A percentile compares a stretch with the other conserved stretches of the same genome.
These are phyloP conservation scores for Rusavskia elegans DNA, from an alignment of 495 filamentous ascomycete genomes.

Conservation along the genomic window DNA sequence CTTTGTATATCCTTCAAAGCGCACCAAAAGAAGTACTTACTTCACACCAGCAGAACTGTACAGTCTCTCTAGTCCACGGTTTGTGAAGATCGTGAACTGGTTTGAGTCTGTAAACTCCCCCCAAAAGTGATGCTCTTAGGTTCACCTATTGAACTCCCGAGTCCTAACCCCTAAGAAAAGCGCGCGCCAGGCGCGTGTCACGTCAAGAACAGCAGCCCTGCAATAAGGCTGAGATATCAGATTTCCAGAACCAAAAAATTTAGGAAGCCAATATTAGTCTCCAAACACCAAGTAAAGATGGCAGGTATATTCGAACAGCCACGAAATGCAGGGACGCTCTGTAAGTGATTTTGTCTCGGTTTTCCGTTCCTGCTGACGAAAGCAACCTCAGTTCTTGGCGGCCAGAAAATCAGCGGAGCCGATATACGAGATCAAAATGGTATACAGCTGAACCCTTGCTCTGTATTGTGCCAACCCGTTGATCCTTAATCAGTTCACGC, in stretches of 20 bases:
- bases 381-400: conserved; percentile 9
- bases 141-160: too few species aligned
- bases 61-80: too few species aligned
- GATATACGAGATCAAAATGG: conserved; percentile 96
- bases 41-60: too few species aligned
- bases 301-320: conserved; percentile 79
- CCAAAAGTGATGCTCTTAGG: too few species aligned
- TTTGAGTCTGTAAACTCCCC: too few species aligned
- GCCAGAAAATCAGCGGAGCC: conserved; percentile 50
- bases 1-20: too few species aligned
- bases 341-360: conserved; percentile 25
- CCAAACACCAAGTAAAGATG: conserved; percentile 33
- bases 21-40: too few species aligned
- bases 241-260: background rate
- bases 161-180: background rate
- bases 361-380: background rate
- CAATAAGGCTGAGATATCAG: too few species aligned
- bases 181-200: background rate
- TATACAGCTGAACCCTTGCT: conserved; percentile 21
- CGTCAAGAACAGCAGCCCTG: background rate
- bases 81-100: too few species aligned
- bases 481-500: conserved; percentile 51
- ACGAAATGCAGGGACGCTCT: conserved; percentile 73
- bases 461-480: conserved; percentile 5
- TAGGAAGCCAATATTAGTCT: too few species aligned